A percentile compares a stretch with the other conserved stretches of the same genome.
These are phyloP conservation scores for Colletotrichum neosansevieriae DNA, from an alignment of 2,329 filamentous ascomycete genomes.

Conservation along the genomic window DNA sequence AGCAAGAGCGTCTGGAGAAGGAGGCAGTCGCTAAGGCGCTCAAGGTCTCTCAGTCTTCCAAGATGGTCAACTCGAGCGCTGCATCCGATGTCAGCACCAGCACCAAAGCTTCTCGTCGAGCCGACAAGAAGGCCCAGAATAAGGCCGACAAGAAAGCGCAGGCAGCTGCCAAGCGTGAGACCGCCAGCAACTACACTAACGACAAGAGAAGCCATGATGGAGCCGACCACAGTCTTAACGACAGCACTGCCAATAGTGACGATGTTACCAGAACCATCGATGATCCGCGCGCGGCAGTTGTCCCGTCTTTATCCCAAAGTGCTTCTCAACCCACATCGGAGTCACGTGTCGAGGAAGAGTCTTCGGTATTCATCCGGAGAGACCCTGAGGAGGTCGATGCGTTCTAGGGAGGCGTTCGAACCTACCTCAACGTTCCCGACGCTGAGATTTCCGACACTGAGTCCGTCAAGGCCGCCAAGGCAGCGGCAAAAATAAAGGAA, in stretches of 20 bases:
- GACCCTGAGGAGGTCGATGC: conserved; percentile 45
- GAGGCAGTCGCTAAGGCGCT: conserved; percentile 11
- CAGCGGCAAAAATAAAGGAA: neutral
- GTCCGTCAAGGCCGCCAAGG: conserved; percentile 1
- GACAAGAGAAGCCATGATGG: too few species aligned
- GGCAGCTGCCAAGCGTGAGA: conserved; percentile 14
- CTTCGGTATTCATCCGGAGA: conserved; percentile 24
- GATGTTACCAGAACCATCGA: neutral
- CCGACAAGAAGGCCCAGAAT: conserved; percentile 31
- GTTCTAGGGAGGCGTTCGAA: conserved; percentile 50
- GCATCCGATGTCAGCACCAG: neutral
- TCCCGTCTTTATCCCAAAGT: neutral
- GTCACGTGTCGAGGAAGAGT: neutral
- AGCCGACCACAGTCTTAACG: too few species aligned
- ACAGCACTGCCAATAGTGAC: conserved; percentile 3
- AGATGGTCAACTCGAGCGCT: neutral
- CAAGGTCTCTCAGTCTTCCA: neutral
- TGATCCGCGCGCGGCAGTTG: neutral
- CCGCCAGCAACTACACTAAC: too few species aligned
- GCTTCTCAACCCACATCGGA: neutral
- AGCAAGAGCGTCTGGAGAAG: conserved; percentile 23
- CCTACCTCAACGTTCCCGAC: conserved; percentile 47
- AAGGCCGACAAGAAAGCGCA: conserved; percentile 31
- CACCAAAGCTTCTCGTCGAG: conserved; percentile 25
- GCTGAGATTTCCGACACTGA: conserved; percentile 43